Evolutionary conservation across 2,329 filamentous ascomycete species (phyloP).

Genomic region (Pseudogymnoascus sp.): DNA sequence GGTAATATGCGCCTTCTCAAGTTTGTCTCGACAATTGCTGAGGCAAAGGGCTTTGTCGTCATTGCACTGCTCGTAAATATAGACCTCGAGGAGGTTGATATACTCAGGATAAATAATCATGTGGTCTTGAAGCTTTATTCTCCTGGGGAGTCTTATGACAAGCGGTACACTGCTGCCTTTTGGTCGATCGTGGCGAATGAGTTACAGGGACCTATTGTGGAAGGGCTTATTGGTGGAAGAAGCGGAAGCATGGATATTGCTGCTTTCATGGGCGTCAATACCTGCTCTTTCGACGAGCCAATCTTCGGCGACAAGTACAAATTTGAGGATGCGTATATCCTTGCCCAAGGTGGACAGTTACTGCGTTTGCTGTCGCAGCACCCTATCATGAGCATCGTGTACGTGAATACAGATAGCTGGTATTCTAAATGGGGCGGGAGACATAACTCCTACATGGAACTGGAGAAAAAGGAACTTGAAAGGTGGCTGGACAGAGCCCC

Average conservation of each 20-base stretch:
- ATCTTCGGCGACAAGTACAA: neutral
- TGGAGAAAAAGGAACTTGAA: neutral
- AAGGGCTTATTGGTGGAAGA: constrained; percentile 1
- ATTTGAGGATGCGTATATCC: neutral
- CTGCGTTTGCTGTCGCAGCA: neutral
- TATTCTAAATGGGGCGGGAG: neutral
- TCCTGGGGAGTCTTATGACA: neutral
- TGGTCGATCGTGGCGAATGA: constrained; percentile 1
- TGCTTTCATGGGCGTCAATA: constrained; percentile 5
- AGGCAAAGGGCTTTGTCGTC: neutral
- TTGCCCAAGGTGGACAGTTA: neutral
- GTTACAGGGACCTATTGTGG: neutral
- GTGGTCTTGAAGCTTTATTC: neutral
- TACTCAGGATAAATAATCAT: neutral
- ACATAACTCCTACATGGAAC: neutral
- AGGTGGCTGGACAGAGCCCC: neutral
- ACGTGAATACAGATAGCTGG: neutral
- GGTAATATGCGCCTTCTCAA: neutral
- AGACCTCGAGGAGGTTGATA: neutral
- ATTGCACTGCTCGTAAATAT: neutral
- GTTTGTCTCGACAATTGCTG: neutral
- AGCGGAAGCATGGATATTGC: constrained; percentile 9
- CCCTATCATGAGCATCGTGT: neutral
- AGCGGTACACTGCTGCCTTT: constrained; percentile 1
- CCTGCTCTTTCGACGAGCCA: constrained; percentile 1